Evolutionary conservation across 768 basidiomycete genomes (phyloP).

Genomic region (Polyporus arcularius): DNA sequence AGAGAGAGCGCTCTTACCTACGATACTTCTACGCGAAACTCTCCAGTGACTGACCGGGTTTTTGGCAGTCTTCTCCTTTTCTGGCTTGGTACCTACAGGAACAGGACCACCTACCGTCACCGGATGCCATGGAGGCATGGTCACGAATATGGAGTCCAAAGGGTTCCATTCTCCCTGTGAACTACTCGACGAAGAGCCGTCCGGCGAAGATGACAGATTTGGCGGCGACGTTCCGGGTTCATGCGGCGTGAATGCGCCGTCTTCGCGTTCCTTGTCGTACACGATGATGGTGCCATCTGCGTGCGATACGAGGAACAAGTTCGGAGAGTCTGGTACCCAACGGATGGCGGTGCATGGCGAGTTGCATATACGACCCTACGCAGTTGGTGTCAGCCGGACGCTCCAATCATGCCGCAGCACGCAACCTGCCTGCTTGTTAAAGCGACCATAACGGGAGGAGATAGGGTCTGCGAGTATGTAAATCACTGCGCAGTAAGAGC

Average conservation of each 20-base stretch:
- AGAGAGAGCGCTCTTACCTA: conserved; percentile 50
- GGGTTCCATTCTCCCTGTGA: conserved; percentile 71
- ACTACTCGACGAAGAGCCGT: conserved; percentile 27
- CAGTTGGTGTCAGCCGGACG: neutral
- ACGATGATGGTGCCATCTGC: conserved; percentile 88
- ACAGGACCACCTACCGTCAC: conserved; percentile 47
- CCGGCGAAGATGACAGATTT: conserved; percentile 2
- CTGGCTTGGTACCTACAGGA: conserved; percentile 27
- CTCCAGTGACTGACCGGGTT: conserved; percentile 94
- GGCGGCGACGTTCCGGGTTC: conserved; percentile 44
- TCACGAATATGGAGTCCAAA: conserved; percentile 71
- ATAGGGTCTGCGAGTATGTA: conserved; percentile 63
- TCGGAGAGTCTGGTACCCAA: conserved; percentile 82
- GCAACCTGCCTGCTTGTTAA: conserved; percentile 73
- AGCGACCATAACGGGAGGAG: conserved; percentile 75
- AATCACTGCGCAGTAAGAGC: conserved; percentile 8
- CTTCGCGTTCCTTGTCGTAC: conserved; percentile 90
- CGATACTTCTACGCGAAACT: conserved; percentile 67
- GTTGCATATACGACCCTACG: conserved; percentile 72
- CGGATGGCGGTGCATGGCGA: conserved; percentile 88
- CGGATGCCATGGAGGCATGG: conserved; percentile 87
- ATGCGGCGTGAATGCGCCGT: conserved; percentile 70
- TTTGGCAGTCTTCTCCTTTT: conserved; percentile 72
- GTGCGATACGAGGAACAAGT: conserved; percentile 84
- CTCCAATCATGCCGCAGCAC: conserved; percentile 12